Evolutionary conservation across 2,329 filamentous ascomycete species (phyloP).

Genomic region (Talaromyces amestolkiae): DNA sequence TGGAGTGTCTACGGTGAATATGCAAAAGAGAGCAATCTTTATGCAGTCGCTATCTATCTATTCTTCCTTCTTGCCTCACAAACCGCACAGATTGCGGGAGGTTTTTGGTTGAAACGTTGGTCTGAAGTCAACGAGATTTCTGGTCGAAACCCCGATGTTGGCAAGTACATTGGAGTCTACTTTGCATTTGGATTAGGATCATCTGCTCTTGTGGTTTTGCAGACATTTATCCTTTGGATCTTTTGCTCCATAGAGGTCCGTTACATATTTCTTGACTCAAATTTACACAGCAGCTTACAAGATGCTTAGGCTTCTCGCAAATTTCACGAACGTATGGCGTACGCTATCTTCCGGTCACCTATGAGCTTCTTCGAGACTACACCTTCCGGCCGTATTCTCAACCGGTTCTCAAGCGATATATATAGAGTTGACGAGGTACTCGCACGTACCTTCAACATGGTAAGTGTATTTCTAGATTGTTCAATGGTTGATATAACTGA

Average conservation of each 20-base stretch:
- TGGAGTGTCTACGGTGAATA: slow-evolving; percentile 95
- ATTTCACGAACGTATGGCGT: slow-evolving; percentile 95
- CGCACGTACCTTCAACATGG: slow-evolving; percentile 96
- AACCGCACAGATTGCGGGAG: slow-evolving; percentile 76
- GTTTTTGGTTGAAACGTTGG: slow-evolving; percentile 93
- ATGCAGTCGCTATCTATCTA: slow-evolving; percentile 78
- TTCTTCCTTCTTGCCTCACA: slow-evolving; percentile 75
- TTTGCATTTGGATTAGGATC: slow-evolving; percentile 90
- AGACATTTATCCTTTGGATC: slow-evolving; percentile 96
- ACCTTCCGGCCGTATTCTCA: slow-evolving; percentile 91
- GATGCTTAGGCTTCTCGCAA: slow-evolving; percentile 75
- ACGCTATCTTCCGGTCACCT: slow-evolving; percentile 92
- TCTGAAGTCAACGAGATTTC: slow-evolving; percentile 70
- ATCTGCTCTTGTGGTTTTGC: slow-evolving; percentile 78
- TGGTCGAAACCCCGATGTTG: slow-evolving; percentile 70
- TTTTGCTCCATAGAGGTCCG: slow-evolving; percentile 96
- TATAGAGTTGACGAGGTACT: slow-evolving; percentile 82
- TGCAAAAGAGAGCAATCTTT: slow-evolving; percentile 86
- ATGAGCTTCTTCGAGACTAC: slow-evolving; percentile 99
- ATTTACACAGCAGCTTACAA: slow-evolving; percentile 18
- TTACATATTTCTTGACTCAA: slow-evolving; percentile 18
- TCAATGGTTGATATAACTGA: background rate
- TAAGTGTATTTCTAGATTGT: slow-evolving; percentile 37
- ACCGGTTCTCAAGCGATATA: slow-evolving; percentile 69
- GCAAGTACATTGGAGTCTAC: slow-evolving; percentile 92